Conservation (phyloP, 2,329 filamentous ascomycete species). For the Colletotrichum lentis region DNA sequence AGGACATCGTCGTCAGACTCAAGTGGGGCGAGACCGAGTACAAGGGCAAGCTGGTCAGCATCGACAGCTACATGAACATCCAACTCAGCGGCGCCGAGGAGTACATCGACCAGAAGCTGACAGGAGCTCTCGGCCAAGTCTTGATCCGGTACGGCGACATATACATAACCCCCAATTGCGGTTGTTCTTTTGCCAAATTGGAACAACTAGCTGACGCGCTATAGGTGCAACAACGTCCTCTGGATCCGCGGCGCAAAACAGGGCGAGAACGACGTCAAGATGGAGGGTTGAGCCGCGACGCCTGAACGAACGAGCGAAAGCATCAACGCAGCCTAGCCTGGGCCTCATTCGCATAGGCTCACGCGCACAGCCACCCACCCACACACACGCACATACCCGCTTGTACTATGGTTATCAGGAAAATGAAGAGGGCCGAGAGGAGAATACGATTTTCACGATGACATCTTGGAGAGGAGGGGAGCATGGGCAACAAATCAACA, state of each 20-base stretch:
- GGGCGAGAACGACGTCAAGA: slow-evolving; percentile 63
- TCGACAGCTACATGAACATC: slow-evolving; percentile 99
- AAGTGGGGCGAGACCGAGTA: slow-evolving; percentile 99
- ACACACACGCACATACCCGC: background rate
- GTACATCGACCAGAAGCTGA: slow-evolving; percentile 87
- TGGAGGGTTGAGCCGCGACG: slow-evolving; percentile 57
- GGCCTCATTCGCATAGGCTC: background rate
- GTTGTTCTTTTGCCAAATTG: background rate
- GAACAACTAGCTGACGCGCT: slow-evolving; percentile 5
- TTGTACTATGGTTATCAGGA: slow-evolving; percentile 7
- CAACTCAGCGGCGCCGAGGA: slow-evolving; percentile 92
- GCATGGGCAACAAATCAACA: slow-evolving; percentile 13
- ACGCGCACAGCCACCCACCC: too few species aligned
- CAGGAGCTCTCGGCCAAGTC: slow-evolving; percentile 86
- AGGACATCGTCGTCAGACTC: slow-evolving; percentile 87
- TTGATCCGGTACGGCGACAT: slow-evolving; percentile 75
- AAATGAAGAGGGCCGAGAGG: background rate
- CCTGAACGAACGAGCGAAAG: slow-evolving; percentile 18
- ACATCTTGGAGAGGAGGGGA: background rate
- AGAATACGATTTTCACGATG: slow-evolving; percentile 20
- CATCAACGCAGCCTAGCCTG: slow-evolving; percentile 19
- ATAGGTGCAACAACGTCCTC: slow-evolving; percentile 94
- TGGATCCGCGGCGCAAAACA: slow-evolving; percentile 76
- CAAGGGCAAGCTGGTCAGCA: slow-evolving; percentile 88
- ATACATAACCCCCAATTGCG: background rate